Conservation (phyloP, 1,284 basidiomycete genomes). For the Fomitopsis betulina region DNA sequence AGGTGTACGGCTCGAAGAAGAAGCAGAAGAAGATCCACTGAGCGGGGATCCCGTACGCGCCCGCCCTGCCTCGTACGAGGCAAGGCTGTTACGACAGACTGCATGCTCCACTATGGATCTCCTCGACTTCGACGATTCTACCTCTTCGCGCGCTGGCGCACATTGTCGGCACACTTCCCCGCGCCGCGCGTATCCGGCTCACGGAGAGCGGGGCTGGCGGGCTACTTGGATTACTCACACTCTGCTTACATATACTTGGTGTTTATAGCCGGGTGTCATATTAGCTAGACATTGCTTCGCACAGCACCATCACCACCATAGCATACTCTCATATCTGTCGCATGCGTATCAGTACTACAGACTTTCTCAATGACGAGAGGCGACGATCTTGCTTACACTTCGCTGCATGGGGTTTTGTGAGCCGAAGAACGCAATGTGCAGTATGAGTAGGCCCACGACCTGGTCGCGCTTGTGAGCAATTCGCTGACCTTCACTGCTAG, state of each 20-base stretch:
- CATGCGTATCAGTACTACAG: neutral
- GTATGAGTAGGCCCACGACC: too few relatives aligned
- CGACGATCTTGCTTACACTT: neutral
- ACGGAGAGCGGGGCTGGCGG: neutral
- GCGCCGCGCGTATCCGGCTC: neutral
- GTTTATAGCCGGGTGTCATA: neutral
- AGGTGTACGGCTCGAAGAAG: slow-evolving; percentile 51
- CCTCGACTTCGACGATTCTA: too few relatives aligned
- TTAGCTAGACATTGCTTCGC: neutral
- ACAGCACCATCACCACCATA: neutral
- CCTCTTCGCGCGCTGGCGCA: too few relatives aligned
- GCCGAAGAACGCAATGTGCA: neutral
- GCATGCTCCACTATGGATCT: neutral
- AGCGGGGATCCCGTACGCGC: neutral
- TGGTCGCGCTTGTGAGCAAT: neutral
- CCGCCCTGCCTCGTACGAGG: neutral
- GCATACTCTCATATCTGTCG: neutral
- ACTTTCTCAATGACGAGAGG: neutral
- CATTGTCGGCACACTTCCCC: too few relatives aligned
- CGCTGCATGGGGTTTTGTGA: neutral
- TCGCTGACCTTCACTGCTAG: slow-evolving; percentile 6
- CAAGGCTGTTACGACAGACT: neutral
- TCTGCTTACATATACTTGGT: neutral
- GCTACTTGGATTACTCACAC: neutral
- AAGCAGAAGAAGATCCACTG: slow-evolving; percentile 33